These are phyloP conservation scores for Talaromyces borbonicus DNA, from an alignment of 495 filamentous ascomycete species.

Conservation along the genomic window DNA sequence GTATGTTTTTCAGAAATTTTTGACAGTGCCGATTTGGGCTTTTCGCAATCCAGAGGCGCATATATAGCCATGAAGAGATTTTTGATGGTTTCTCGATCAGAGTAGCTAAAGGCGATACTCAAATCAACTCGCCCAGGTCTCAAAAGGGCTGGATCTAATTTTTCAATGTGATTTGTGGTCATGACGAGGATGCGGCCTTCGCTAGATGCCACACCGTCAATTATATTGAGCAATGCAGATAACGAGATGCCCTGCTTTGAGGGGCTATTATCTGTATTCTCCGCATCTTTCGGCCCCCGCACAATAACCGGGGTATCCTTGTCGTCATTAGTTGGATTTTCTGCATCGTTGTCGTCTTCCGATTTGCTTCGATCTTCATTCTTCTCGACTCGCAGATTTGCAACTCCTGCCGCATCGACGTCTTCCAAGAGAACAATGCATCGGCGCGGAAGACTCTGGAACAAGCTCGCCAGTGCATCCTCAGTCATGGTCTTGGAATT, in stretches of 20 bases:
- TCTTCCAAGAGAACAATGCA: constrained; percentile 43
- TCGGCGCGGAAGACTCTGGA: constrained; percentile 42
- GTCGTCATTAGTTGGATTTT: too few relatives aligned
- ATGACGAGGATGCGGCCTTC: constrained; percentile 75
- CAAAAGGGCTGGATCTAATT: constrained; percentile 65
- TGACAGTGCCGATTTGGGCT: background rate
- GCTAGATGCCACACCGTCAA: constrained; percentile 69
- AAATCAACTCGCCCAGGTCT: constrained; percentile 72
- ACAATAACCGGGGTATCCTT: too few relatives aligned
- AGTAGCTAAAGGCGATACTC: constrained; percentile 58
- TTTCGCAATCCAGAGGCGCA: constrained; percentile 30
- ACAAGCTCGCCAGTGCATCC: constrained; percentile 58
- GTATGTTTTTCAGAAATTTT: background rate
- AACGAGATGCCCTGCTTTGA: constrained; percentile 41
- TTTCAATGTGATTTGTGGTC: constrained; percentile 74
- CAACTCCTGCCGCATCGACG: constrained; percentile 44
- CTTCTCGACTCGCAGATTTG: constrained; percentile 31
- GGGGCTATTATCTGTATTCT: constrained; percentile 6
- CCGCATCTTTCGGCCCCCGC: constrained; percentile 3
- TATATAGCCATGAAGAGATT: constrained; percentile 71
- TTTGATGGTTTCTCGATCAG: constrained; percentile 48
- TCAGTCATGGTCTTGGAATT: constrained; percentile 42
- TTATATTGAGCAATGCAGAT: constrained; percentile 66
- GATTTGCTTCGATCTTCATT: background rate
- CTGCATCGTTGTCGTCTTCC: constrained; percentile 1